Conservation (phyloP, 495 filamentous ascomycete species). For the Penicillium robsamsonii region DNA sequence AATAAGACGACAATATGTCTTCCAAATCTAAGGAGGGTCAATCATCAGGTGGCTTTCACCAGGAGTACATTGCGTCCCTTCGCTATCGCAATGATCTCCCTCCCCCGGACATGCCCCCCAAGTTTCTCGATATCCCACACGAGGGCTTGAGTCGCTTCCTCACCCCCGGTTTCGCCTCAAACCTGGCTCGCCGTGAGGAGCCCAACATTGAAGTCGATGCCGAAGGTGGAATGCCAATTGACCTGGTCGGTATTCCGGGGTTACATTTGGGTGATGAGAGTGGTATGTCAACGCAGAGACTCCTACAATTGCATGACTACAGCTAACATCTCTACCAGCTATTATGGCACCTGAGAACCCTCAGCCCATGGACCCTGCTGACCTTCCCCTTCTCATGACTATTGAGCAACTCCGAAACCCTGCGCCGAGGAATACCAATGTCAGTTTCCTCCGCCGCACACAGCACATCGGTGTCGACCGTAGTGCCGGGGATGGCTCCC, state of each 20-base stretch:
- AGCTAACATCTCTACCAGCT: conserved; percentile 48
- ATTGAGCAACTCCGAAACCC: conserved; percentile 81
- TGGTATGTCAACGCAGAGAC: conserved; percentile 56
- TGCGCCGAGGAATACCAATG: conserved; percentile 60
- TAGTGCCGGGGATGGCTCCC: conserved; percentile 38
- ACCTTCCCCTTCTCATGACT: conserved; percentile 75
- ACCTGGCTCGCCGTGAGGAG: conserved; percentile 85
- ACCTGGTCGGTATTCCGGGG: conserved; percentile 89
- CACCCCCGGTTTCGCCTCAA: conserved; percentile 79
- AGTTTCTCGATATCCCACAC: conserved; percentile 94
- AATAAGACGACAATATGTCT: conserved; percentile 21
- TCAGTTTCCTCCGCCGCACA: conserved; percentile 92
- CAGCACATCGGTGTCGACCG: conserved; percentile 85
- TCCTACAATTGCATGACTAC: not conserved
- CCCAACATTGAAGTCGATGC: conserved; percentile 96
- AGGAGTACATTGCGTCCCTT: conserved; percentile 94
- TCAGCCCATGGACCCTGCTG: conserved; percentile 72
- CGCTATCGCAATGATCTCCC: conserved; percentile 94
- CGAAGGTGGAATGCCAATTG: conserved; percentile 95
- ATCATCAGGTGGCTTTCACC: conserved; percentile 68
- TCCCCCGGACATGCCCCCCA: conserved; percentile 88
- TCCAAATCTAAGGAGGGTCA: conserved; percentile 44
- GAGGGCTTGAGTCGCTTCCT: conserved; percentile 87
- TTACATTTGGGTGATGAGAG: conserved; percentile 94
- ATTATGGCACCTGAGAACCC: conserved; percentile 72